Conservation (phyloP, 371 early-diverging fungal genomes). For the Mucor sp. region DNA sequence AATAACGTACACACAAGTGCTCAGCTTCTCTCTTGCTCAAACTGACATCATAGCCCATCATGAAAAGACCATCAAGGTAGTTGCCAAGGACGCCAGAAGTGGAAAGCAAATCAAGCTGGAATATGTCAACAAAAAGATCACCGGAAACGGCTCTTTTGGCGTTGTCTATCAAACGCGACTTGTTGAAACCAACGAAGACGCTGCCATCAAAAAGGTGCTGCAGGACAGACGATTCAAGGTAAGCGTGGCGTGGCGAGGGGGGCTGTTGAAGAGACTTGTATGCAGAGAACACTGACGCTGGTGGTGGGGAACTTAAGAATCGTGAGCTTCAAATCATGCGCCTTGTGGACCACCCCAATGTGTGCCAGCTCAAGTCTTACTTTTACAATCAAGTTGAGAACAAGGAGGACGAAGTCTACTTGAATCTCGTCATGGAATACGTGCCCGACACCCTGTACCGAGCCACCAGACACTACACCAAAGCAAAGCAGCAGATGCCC, state of each 20-base stretch:
- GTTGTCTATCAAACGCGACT: conserved; percentile 95
- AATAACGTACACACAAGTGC: not conserved
- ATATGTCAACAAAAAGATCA: conserved; percentile 88
- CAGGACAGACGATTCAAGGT: conserved; percentile 97
- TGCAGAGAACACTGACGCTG: not conserved
- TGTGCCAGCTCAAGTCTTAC: conserved; percentile 74
- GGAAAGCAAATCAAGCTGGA: conserved; percentile 83
- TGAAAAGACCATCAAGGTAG: conserved; percentile 28
- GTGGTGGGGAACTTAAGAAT: conserved; percentile 58
- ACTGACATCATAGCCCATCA: conserved; percentile 12
- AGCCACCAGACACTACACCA: conserved; percentile 76
- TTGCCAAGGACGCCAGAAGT: conserved; percentile 84
- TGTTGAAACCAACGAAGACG: conserved; percentile 76
- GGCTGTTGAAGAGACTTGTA: not conserved
- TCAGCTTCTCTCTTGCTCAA: not conserved
- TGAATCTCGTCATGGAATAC: conserved; percentile 85
- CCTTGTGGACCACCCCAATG: conserved; percentile 77
- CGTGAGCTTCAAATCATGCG: conserved; percentile 91
- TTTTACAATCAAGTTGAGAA: conserved; percentile 77
- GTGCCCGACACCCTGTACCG: conserved; percentile 90
- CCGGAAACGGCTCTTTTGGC: conserved; percentile 97
- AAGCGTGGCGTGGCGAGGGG: conserved; percentile 1
- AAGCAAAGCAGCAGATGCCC: conserved; percentile 92
- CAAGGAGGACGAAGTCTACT: conserved; percentile 79
- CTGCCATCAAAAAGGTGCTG: conserved; percentile 95